Evolutionary conservation across 2,329 filamentous ascomycete species (phyloP).

Genomic region (Penicillium sp.): DNA sequence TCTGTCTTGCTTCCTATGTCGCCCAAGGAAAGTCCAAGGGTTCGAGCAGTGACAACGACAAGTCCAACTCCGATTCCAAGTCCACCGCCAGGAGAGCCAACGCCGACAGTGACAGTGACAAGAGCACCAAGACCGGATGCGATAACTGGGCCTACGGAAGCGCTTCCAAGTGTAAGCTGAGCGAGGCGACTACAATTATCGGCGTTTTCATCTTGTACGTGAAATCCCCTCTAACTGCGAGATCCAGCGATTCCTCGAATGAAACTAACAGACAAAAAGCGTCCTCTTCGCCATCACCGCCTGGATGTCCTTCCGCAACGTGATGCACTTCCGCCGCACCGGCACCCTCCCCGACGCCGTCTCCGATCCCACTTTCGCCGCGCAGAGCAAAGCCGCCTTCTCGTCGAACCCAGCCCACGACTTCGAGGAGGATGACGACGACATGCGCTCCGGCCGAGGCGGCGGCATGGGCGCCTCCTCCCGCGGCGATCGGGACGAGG

Average conservation of each 20-base stretch:
- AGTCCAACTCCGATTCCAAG: conserved; percentile 25
- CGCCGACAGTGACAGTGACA: not conserved
- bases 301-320: conserved; percentile 47
- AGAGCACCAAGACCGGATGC: conserved; percentile 21
- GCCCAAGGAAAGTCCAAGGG: conserved; percentile 47
- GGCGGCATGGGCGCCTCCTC: conserved; percentile 35
- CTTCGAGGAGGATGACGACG: conserved; percentile 39
- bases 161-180: conserved; percentile 49
- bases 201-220: conserved; percentile 51
- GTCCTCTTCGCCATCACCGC: conserved; percentile 48
- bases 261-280: conserved; percentile 25
- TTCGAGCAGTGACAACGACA: conserved; percentile 19
- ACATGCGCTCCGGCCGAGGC: conserved; percentile 36
- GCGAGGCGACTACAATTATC: conserved; percentile 48
- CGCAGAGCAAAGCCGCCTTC: conserved; percentile 42
- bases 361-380: conserved; percentile 42
- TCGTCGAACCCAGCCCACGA: conserved; percentile 41
- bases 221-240: not conserved
- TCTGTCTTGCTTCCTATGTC: conserved; percentile 50
- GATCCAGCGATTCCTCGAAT: not conserved
- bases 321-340: conserved; percentile 50
- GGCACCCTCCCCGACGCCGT: conserved; percentile 45
- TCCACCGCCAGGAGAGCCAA: conserved; percentile 31
- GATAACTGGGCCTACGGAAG: conserved; percentile 45
- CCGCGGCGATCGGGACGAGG: conserved; percentile 40